Evolutionary conservation across 2,329 filamentous ascomycete species (phyloP), one percentile per base, ranked within the genome.

Genomic region (Diaporthe aspalathi): DNA sequence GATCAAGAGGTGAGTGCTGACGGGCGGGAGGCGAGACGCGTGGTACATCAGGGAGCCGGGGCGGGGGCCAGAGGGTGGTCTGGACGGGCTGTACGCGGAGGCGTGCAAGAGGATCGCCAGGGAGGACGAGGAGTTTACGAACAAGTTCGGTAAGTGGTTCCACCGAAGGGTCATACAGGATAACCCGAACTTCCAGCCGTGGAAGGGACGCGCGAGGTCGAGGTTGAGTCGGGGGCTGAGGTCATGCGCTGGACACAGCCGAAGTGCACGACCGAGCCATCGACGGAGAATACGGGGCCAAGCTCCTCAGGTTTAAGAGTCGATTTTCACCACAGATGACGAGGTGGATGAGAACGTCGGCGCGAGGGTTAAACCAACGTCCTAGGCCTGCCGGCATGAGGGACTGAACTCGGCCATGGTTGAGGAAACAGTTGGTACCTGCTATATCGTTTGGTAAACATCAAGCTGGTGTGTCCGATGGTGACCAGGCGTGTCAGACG

Each of bases 41-140:
- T 24, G 12, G 7, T 63, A 63, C 29, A 20, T 38, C 5, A 12
- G 43, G 12, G 60, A 63, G 43, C 27, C 43, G 0, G 60, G 43
- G 0, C 1, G 11, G 1, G 57, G 57, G 0, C 57, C 57, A 3
- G 40, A 47, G 24, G 40, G 27, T 7, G 60, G 60, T 20, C n/a
- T 49, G 43, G 3, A 24, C 6, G 27, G 12, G 29, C 27, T 3
- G 12, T 49, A 63, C 7, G 60, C 60, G 11, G 43, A 63, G 12
- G 60, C 60, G 5, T 63, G 60, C 43, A 63, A n/a, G n/a, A n/a
- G n/a, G n/a, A n/a, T 63, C 60, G 60, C 43, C 29, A 24, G 27
- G 43, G 60, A 63, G 7, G 43, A 63, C 8, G 17, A 16, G 3
- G 43, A 35, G 5, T 63, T 63, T 11, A 49, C n/a, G 20, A 49